Evolutionary conservation across 2,329 filamentous ascomycete species (phyloP), one percentile per base, ranked within the genome.

Genomic region (Exophiala mesophila): DNA sequence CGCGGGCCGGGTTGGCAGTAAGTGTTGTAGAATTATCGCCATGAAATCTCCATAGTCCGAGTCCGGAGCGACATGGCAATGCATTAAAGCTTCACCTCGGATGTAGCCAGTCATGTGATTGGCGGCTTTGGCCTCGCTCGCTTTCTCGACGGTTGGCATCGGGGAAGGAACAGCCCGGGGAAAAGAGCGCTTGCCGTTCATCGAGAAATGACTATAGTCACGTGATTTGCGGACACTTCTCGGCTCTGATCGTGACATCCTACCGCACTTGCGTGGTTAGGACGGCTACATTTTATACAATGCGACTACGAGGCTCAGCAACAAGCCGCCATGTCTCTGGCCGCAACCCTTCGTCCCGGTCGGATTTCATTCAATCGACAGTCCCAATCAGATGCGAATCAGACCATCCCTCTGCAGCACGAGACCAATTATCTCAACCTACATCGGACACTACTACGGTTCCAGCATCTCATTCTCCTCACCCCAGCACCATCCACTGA

Each of bases 381-480:
- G 17, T 6, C 32, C 5, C n/a, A n/a, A n/a, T 4, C 15, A 6
- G n/a, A 18, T 7, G 16, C 9, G 10, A 17, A 13, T 18, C 7
- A n/a, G 17, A 34, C 13, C 18, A 17, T 34, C 23, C 42, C 47
- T 3, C 50, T 55, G 32, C 47, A 50, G 7, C 44, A 54, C 36
- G 44, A 52, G 32, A 42, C 51, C 26, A 56, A 58, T 17, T 55
- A 62, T n/a, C 57, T 70, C 29, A 67, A 63, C 36, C 56, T 69
- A 12, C 57, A 64, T 20, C 64, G 66, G 30, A 59, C 69, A n/a
- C 58, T 71, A 29, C 57, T 61, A 12, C 64, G 67, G 20, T 60
- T 70, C 17, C 66, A 65, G 44, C 67, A 71, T 37, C 56, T 71
- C 26, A 62, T 70, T 38, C 64, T 66, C 3, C 48, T 56, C 3